phyloP scores from a whole-genome alignment of 768 basidiomycete genomes.

The Rhizopogon salebrosus region DNA sequence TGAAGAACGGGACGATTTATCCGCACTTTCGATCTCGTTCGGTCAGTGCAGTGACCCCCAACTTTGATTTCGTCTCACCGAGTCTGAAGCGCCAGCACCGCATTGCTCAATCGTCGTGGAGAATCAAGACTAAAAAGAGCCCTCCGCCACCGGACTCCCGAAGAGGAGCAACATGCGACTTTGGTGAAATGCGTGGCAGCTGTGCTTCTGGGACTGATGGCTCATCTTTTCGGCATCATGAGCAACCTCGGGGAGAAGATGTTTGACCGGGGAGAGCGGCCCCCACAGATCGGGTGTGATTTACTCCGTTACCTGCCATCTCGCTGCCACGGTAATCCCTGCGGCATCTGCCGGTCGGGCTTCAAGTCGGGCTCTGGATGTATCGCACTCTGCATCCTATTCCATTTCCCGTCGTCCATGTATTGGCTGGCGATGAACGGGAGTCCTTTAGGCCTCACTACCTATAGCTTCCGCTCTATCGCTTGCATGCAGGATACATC shows the following conservation, averaged over 20 bases:
- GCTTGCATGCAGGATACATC: too few relatives aligned
- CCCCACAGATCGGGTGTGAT: too few relatives aligned
- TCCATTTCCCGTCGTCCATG: too few relatives aligned
- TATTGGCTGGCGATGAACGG: too few relatives aligned
- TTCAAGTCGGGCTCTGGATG: too few relatives aligned
- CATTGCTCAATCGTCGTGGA: not conserved
- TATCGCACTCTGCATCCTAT: too few relatives aligned
- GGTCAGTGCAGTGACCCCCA: conserved; percentile 3
- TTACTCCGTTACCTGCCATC: too few relatives aligned
- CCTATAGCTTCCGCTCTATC: too few relatives aligned
- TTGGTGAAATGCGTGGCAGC: not conserved
- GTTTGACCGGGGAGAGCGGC: too few relatives aligned
- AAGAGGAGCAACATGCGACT: not conserved
- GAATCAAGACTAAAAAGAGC: not conserved
- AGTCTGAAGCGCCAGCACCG: not conserved
- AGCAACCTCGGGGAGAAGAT: not conserved
- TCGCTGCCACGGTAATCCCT: too few relatives aligned
- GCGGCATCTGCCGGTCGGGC: too few relatives aligned
- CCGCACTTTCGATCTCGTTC: not conserved
- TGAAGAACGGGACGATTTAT: not conserved
- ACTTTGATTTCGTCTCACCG: conserved; percentile 2
- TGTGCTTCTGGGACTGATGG: not conserved
- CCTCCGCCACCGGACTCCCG: not conserved
- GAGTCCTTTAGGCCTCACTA: too few relatives aligned
- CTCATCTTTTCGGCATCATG: not conserved